Conservation (phyloP, 345 rosid species). For the Linum lewisii region DNA sequence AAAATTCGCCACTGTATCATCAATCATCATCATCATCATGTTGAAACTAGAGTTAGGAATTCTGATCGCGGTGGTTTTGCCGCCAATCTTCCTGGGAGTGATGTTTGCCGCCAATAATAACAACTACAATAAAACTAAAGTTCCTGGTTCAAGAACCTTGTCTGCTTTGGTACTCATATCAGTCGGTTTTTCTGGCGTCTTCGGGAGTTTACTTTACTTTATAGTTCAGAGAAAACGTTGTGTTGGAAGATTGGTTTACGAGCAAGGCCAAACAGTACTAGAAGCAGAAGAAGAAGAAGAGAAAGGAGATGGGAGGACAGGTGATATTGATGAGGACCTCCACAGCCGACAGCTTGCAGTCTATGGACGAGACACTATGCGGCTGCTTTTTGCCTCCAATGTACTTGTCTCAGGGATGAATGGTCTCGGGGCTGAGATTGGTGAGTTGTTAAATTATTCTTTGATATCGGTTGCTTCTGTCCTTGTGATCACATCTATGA, state of each 20-base stretch:
- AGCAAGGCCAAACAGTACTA: conserved; percentile 7
- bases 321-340: conserved; percentile 91
- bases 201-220: conserved; percentile 23
- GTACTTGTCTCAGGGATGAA: conserved; percentile 87
- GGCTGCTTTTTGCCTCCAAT: conserved; percentile 82
- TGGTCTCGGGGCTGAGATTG: conserved; percentile 96
- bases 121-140: neutral
- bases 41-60: neutral
- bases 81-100: neutral
- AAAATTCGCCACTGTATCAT: neutral
- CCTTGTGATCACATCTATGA: neutral
- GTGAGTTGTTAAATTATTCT: conserved; percentile 23
- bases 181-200: neutral
- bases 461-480: neutral
- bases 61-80: neutral
- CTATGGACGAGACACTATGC: conserved; percentile 97
- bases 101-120: neutral
- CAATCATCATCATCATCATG: neutral
- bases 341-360: conserved; percentile 99
- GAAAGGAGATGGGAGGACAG: conserved; percentile 31
- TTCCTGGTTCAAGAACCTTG: neutral
- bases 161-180: neutral
- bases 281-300: conserved; percentile 36
- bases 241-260: conserved; percentile 30
- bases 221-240: conserved; percentile 94